Evolutionary conservation across 768 basidiomycete species (phyloP), one percentile per base, ranked within the genome.

Genomic region (Xerocomellus amylosporus): DNA sequence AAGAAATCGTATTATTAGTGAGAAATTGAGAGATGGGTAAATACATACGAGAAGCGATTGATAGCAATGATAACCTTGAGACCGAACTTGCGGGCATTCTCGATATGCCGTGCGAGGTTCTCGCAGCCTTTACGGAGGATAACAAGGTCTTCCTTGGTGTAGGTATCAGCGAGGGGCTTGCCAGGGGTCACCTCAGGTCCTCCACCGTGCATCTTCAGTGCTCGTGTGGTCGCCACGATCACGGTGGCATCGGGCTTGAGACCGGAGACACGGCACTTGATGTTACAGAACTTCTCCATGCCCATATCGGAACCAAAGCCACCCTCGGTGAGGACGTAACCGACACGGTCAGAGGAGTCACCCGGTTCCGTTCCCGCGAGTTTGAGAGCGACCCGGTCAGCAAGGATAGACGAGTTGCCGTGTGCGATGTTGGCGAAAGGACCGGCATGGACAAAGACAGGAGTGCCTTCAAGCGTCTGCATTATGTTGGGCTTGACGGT

Each of bases 371-470:
- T 89, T 55, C 96, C 96, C 17, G 93, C 96, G 24, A 99, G 86
- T 75, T 99, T 99, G 63, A 99, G 82, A 31, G 96, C 96, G 50
- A 99, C 86, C 50, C 87, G 85, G 71, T 99, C 96, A n/a, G 96
- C 96, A 55, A 99, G 82, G 71, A 99, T 96, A 38, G 96, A 98
- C 1, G 95, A 98, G 75, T 98, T 99, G 43, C 94, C 93, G 66
- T 98, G 96, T 1, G 96, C 96, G 58, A 99, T 99, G 79, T 99
- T 98, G 60, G 96, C 96, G 70, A 99, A 99, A 26, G 96, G 97
- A 50, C 96, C 96, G 5, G 96, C 96, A 70, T 98, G 96, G 5
- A 99, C 97, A 67, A 99, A 98, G 59, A 99, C 97, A 37, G 96
- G 96, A 1, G 96, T 99, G 41, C 96, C 96, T 85, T 98, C 90